These are phyloP conservation scores for Lactarius quietus DNA, from an alignment of 768 basidiomycete genomes.

Conservation along the genomic window DNA sequence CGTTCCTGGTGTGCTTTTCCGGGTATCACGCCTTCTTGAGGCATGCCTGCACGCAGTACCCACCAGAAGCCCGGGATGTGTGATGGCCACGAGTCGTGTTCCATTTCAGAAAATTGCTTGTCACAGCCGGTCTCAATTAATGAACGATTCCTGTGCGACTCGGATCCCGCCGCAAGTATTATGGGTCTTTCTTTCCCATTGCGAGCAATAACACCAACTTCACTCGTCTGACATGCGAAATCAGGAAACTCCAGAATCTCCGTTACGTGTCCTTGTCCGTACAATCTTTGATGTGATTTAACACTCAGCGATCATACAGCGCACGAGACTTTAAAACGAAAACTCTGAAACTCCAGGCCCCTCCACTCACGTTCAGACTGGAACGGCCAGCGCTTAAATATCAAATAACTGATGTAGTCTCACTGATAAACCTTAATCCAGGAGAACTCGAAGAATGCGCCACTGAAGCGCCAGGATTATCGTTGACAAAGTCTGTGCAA, in stretches of 20 bases:
- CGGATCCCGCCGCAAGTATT: background rate
- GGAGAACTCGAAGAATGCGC: slow-evolving; percentile 21
- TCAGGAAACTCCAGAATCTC: background rate
- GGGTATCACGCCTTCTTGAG: background rate
- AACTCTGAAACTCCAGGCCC: too few relatives aligned
- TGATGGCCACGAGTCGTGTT: slow-evolving; percentile 2
- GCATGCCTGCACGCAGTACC: background rate
- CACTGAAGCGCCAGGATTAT: slow-evolving; percentile 17
- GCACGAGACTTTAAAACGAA: background rate
- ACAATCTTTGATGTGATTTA: background rate
- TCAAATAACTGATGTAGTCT: background rate
- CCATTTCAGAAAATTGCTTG: background rate
- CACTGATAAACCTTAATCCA: slow-evolving; percentile 24
- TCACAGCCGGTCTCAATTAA: background rate
- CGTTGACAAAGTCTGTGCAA: slow-evolving; percentile 15
- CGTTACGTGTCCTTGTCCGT: background rate
- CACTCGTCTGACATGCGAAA: background rate
- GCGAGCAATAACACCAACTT: background rate
- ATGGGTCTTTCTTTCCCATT: slow-evolving; percentile 5
- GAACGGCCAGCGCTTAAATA: background rate
- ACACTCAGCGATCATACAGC: slow-evolving; percentile 6
- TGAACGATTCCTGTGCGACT: slow-evolving; percentile 11
- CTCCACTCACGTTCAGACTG: background rate
- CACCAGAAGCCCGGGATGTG: slow-evolving; percentile 1
- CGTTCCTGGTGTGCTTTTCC: background rate